Evolutionary conservation across 2,329 filamentous ascomycete genomes (phyloP).

Genomic region (Exophiala xenobiotica): DNA sequence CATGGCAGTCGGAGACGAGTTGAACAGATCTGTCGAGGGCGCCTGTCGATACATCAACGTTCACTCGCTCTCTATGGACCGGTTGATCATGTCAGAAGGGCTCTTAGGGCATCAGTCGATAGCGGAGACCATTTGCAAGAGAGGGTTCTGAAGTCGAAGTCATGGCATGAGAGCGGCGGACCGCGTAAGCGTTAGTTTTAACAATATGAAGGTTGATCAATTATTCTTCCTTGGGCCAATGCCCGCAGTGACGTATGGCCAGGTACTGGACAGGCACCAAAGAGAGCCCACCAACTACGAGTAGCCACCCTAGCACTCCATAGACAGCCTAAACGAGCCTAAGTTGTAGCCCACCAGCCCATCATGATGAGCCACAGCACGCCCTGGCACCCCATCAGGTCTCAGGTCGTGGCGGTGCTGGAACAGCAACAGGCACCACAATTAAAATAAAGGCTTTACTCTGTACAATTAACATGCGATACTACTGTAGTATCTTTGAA

Average conservation of each 20-base stretch:
- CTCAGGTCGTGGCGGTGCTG: no score
- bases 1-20: constrained; percentile 3
- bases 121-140: background rate
- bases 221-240: background rate
- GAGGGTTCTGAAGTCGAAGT: background rate
- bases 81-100: no score
- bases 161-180: background rate
- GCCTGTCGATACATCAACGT: background rate
- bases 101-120: background rate
- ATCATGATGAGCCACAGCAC: no score
- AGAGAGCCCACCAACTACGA: background rate
- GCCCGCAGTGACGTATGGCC: background rate
- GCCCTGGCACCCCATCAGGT: no score
- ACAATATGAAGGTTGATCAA: background rate
- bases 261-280: background rate
- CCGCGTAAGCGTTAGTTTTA: constrained; percentile 2
- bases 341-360: no score
- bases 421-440: background rate
- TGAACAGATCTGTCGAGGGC: background rate
- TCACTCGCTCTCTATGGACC: no score
- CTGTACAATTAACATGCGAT: no score
- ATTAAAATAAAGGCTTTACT: no score
- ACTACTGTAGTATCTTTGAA: no score
- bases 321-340: no score
- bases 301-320: no score